Evolutionary conservation across 352 stramenopile species (phyloP), one percentile per base, ranked within the genome.

Genomic region (Phytopythium kandeliae): DNA sequence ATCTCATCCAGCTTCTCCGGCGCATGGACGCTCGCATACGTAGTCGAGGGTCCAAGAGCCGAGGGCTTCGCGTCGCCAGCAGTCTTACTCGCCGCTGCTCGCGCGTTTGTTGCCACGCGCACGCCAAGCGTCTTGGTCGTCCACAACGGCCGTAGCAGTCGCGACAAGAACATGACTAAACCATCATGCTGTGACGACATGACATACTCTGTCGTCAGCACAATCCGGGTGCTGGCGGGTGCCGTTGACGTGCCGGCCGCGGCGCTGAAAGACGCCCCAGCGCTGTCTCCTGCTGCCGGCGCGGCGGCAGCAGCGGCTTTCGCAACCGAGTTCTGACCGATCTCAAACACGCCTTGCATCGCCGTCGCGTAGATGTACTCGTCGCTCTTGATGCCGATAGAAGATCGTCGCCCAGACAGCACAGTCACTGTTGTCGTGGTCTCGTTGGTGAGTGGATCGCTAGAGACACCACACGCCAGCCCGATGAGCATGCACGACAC

Each of bases 141-240:
- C 84, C 84, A 95, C 4, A 95, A 52, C 2, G 84, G 84, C 6
- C 84, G 75, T 24, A 95, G 61, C n/a, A 92, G 56, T n/a, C 84
- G 81, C 15, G 62, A 77, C n/a, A 88, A 51, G 46, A 95, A 95
- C 38, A 86, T 74, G 4, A 89, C 68, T 24, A 95, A 66, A 42
- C 79, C 84, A 45, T 95, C 82, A 57, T 95, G 84, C 49, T 95
- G 82, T 53, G 86, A 91, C 19, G 84, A 92, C 78, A 95, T 90
- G 51, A 71, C 75, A 55, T 92, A 89, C 47, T 95, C 84, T 1
- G 84, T 90, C 3, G 78, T 92, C 48, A 95, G 63, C 37, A 95
- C 79, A 54, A 95, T 90, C 11, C 84, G 74, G 11, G 79, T 91
- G 43, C 67, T 86, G 3, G 70, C 61, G 4, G 67, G 61, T n/a